Evolutionary conservation across 257 asterid species (phyloP), one percentile per base, ranked within the genome.

Genomic region (Ligustrum vulgare): DNA sequence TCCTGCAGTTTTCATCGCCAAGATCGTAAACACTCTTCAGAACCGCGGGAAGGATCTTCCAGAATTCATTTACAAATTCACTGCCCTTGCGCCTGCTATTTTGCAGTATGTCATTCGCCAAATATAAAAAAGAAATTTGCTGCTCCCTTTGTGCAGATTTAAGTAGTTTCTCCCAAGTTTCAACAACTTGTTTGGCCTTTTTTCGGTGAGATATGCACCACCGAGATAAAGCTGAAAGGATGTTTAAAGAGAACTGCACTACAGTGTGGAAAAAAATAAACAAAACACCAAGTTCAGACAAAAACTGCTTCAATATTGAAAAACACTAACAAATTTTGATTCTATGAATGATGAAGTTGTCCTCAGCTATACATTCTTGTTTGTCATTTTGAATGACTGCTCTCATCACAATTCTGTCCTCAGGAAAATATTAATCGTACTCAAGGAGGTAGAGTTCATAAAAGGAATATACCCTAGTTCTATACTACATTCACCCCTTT

Each of bases 21-120:
- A 83, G 84, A 35, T 84, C 93, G 83, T 76, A 80, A 54, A 83
- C 91, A 74, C 64, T 76, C 89, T 93, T 95, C 75, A 95, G 86
- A 69, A 89, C 85, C 16, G 84, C 76, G 6, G 98, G 98, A 72
- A 95, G 96, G 84, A 89, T 91, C 87, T 93, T 95, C 99, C 97
- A 95, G 81, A 89, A 95, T 78, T 95, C 99, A 80, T 90, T 95
- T 75, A 95, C 97, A 84, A 87, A 95, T 79, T 95, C 99, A 73
- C 90, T 91, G 72, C 99, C 99, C 80, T 86, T 90, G 72, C 99
- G 96, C 86, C 99, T 84, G 84, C 99, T 95, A 64, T 91, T 95
- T 84, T 95, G 99, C 84, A 95, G 88, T 78, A 93, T 90, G 74
- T 95, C 99, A 86, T 95, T 95, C 73, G 96, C 87, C 80, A 93